Base-by-base conservation (phyloP, 2,329 filamentous ascomycete genomes). In the Fusarium falciforme region DNA sequence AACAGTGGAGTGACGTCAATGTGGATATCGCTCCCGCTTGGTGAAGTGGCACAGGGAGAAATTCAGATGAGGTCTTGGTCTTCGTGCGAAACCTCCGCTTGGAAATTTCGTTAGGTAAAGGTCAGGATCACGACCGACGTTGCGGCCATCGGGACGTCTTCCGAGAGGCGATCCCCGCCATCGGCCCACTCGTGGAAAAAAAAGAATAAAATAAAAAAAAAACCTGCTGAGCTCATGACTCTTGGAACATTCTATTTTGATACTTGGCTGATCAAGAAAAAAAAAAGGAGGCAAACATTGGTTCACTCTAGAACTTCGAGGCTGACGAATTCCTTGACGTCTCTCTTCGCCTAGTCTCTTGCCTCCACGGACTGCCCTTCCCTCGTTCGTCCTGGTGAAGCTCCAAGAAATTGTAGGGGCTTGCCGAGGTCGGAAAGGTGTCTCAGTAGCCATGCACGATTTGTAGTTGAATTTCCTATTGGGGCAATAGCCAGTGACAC, bases 41-140 rank as follows among this genome's bases (percentile, higher is more conserved):
- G 40, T n/a, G 49, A 66, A 61, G 57, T 54, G 72, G 66, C 66
- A 64, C 69, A 73, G 62, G 62, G 65, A 64, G 66, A 49, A 42
- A 25, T 73, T 27, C 31, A 33, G 61, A 65, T 52, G 20, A 25
- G 9, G 68, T 75, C 72, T 73, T 64, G 60, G 58, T 44, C 55
- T 44, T 60, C 59, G 69, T 72, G 72, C 72, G 72, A 74, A 70
- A 74, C 68, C 59, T 59, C 72, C 60, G 60, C 33, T 40, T 40
- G 54, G 54, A 75, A 64, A 73, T 75, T 73, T 74, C 66, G 62
- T 74, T 74, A 74, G 67, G 57, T 70, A 61, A 59, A 60, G 67
- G 38, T 62, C 60, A 55, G 62, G 62, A 58, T 70, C 68, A 70
- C 38, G 71, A 54, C 40, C 27, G 71, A 54, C 40, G 64, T 67